Base-by-base conservation (phyloP, 2,329 filamentous ascomycete genomes). In the Ceratocystiopsis minuta region DNA sequence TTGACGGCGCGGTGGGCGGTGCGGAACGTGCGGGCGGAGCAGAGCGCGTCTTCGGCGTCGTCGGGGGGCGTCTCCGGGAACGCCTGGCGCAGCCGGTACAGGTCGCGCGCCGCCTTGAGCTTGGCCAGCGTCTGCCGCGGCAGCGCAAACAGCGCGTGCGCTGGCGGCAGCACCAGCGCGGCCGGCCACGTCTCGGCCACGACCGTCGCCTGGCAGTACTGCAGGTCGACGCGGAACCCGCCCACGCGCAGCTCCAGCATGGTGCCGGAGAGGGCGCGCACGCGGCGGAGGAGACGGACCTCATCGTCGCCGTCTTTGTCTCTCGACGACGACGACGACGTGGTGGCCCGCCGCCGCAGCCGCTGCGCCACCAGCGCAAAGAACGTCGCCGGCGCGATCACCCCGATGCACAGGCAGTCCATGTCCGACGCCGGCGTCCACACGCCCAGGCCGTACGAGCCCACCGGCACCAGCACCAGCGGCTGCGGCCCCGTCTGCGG, bases 341-440 rank as follows among this genome's bases (percentile, higher is more conserved):
- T n/a, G n/a, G n/a, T n/a, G n/a, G n/a, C 20, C 20, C 20, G 20
- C 7, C 20, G 32, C 15, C 46, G 61, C 11, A 81, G 56, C 10
- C 71, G 64, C 50, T 73, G 68, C 1, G 61, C 57, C 6, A 69
- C 70, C 15, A 80, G 58, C 11, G 68, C 55, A 52, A 80, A 78
- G 53, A 81, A 81, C 0, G 66, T 72, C 45, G 62, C 65, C 1
- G 72, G 58, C 51, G 72, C 73, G 43, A 78, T 72, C 17, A 68
- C 64, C 2, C 76, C 74, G 46, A 81, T 70, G 48, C 68, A 78
- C 6, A 81, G 62, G 49, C 74, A 75, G 55, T 82, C 75, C 7
- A 82, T 64, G 49, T 80, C 74, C 1, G 75, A 80, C 0, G 63
- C 53, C 2, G 59, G 51, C 2, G 69, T 72, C 72, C 75, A 80